Evolutionary conservation across 441 rosid species (phyloP).

Genomic region (Gossypium trilobum): DNA sequence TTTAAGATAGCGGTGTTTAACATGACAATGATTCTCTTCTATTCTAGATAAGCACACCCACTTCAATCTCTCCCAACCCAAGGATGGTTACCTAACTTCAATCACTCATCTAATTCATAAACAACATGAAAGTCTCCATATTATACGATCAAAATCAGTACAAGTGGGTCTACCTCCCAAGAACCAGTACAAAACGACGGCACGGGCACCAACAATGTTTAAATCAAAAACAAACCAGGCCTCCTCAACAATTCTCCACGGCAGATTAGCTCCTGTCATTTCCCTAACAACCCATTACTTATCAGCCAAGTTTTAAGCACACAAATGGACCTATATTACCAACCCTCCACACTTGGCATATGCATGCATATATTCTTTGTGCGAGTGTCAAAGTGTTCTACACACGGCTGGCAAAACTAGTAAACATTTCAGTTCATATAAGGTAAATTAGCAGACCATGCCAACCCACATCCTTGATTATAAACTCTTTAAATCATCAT

Average conservation of each 20-base stretch:
- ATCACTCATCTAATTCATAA: not conserved
- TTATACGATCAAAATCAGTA: too few relatives aligned
- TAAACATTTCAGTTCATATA: not conserved
- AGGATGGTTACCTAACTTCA: too few relatives aligned
- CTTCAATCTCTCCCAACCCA: not conserved
- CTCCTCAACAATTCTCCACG: not conserved
- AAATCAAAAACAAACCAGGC: not conserved
- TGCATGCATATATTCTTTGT: not conserved
- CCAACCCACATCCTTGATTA: not conserved
- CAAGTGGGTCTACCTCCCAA: not conserved
- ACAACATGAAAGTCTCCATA: not conserved
- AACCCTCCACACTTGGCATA: not conserved
- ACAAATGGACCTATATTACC: not conserved
- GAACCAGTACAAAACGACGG: not conserved
- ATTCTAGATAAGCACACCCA: conserved; percentile 15
- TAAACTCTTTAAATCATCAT: not conserved
- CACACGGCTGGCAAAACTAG: not conserved
- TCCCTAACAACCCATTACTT: not conserved
- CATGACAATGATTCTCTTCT: conserved; percentile 6
- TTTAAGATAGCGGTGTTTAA: conserved; percentile 1
- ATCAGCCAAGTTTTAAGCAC: not conserved
- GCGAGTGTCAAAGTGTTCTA: not conserved
- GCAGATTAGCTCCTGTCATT: not conserved
- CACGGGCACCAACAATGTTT: not conserved
- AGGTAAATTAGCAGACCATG: not conserved